Percentiles rank a stretch among this genome's conserved stretches.
phyloP scores from a whole-genome alignment of 2,329 filamentous ascomycete species.

The Diaporthe caulivora region DNA sequence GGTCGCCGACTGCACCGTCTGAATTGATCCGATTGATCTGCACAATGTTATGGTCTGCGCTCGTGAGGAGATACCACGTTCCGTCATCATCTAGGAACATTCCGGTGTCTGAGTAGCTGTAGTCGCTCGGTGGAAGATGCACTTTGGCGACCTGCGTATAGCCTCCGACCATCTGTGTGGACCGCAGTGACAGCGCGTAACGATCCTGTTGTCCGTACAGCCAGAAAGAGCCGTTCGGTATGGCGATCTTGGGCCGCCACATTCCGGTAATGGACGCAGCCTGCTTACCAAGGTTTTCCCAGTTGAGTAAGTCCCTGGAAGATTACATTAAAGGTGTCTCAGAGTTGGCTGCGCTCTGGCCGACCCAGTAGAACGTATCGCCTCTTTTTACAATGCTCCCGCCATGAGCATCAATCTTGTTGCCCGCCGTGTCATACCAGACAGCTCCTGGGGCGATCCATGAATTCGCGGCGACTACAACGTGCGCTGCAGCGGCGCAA shows the following conservation, averaged over 20 bases:
- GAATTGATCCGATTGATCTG: slow-evolving; percentile 54
- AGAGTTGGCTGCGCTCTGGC: slow-evolving; percentile 51
- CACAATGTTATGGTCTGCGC: slow-evolving; percentile 55
- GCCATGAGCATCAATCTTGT: slow-evolving; percentile 56
- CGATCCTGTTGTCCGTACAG: slow-evolving; percentile 56
- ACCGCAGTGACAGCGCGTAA: slow-evolving; percentile 52
- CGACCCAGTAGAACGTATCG: slow-evolving; percentile 56
- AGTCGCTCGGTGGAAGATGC: slow-evolving; percentile 51
- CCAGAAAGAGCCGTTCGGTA: slow-evolving; percentile 55
- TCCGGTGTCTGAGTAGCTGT: slow-evolving; percentile 55
- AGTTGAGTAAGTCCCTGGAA: slow-evolving; percentile 55
- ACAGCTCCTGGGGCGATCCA: slow-evolving; percentile 56
- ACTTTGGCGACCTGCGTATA: slow-evolving; percentile 51
- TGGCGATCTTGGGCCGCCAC: slow-evolving; percentile 56
- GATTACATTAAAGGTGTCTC: slow-evolving; percentile 54
- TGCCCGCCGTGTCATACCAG: slow-evolving; percentile 53
- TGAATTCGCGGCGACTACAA: slow-evolving; percentile 39
- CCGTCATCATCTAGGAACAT: slow-evolving; percentile 52
- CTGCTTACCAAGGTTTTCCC: slow-evolving; percentile 52
- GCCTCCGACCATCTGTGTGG: slow-evolving; percentile 47
- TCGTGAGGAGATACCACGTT: slow-evolving; percentile 54
- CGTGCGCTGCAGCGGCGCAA: slow-evolving; percentile 12
- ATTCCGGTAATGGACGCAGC: slow-evolving; percentile 50
- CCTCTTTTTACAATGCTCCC: slow-evolving; percentile 52
- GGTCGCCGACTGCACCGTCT: slow-evolving; percentile 51